These are phyloP conservation scores for Viridothelium virens DNA, from an alignment of 495 filamentous ascomycete species.

Conservation along the genomic window DNA sequence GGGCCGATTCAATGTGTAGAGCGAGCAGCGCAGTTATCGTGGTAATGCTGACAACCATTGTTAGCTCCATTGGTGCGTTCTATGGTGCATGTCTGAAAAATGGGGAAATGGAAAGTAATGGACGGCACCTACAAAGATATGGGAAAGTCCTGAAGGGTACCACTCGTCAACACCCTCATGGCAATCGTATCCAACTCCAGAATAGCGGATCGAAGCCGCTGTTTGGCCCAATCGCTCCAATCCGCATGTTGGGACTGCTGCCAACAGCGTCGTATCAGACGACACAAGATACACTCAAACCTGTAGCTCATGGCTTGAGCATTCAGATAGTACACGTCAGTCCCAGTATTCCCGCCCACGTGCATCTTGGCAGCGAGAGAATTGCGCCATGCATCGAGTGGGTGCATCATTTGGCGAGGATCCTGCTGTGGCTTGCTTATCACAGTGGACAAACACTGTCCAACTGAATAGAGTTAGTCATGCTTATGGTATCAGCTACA, in stretches of 20 bases:
- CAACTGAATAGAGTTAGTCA: constrained; percentile 9
- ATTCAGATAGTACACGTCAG: constrained; percentile 21
- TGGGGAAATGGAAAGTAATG: constrained; percentile 7
- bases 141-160: constrained; percentile 23
- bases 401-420: constrained; percentile 21
- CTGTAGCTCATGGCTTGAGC: constrained; percentile 22
- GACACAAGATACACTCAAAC: constrained; percentile 22
- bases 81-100: constrained; percentile 13
- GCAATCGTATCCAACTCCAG: constrained; percentile 21
- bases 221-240: constrained; percentile 19
- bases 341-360: constrained; percentile 19
- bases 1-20: constrained; percentile 23
- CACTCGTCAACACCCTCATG: constrained; percentile 17
- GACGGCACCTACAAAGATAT: constrained; percentile 15
- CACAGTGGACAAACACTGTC: constrained; percentile 13
- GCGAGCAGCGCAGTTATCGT: constrained; percentile 22
- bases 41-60: constrained; percentile 6
- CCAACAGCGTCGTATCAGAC: constrained; percentile 18
- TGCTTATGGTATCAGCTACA: constrained; percentile 10
- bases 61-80: constrained; percentile 10
- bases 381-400: constrained; percentile 20
- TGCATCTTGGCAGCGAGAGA: constrained; percentile 20
- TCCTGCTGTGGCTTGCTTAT: constrained; percentile 19
- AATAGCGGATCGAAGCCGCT: constrained; percentile 20
- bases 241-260: constrained; percentile 16